Evolutionary conservation across 148 eudicot species (phyloP), one percentile per base, ranked within the genome.

Genomic region (Rhododendron simsii): DNA sequence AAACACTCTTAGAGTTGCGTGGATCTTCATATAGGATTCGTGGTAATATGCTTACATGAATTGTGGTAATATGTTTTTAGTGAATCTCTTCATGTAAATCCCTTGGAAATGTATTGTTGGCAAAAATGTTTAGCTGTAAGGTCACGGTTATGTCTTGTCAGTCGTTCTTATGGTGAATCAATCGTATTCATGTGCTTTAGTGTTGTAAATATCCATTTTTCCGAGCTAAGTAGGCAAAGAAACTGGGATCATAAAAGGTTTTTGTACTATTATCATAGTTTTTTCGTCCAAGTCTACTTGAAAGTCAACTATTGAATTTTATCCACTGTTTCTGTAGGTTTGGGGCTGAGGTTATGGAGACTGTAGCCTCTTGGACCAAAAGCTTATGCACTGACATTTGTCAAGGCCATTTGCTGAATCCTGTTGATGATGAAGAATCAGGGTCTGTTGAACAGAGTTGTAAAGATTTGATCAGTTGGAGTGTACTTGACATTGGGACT

Each of bases 291-390:
- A 28, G 47, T 53, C n/a, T n/a, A 26, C 45, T 3, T 23, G 51
- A 30, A 39, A 15, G 35, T 57, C 26, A 9, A 77, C 73, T 5
- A 15, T 37, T 23, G n/a, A n/a, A 45, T 28, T 59, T 16, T 39
- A 57, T 59, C 13, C 74, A 57, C 37, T 50, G 21, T 23, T 86
- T 86, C 44, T 61, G 75, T 86, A 95, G 99, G 99, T 98, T 98
- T 95, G 99, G 99, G 28, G 92, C 93, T 91, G 99, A 95, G 88
- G 98, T 98, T 77, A 98, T 98, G 99, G 96, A 96, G 87, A 94
- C 91, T 65, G 97, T 98, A 78, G 98, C 93, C 84, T 91, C 96
- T 30, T 98, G 99, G 99, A 91, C 98, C 81, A 95, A 88, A 91
- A 89, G 86, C 89, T 88, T 98, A 87, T 98, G 99, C 89, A 76